Conservation (phyloP, 192 early-diverging fungal genomes). For the Podila epicladia region DNA sequence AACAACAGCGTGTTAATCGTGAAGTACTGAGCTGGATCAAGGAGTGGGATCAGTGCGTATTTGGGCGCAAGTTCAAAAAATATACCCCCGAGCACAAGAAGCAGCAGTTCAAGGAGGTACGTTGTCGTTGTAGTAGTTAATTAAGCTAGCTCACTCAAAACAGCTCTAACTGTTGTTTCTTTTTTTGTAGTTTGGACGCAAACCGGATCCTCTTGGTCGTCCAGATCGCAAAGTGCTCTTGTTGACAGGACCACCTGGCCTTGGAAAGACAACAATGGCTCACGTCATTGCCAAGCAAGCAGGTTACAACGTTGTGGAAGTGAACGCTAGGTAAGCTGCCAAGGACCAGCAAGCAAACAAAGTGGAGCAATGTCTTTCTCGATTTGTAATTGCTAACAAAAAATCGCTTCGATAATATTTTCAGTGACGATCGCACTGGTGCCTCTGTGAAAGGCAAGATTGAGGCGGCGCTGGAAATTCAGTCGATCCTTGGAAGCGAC, state of each 20-base stretch:
- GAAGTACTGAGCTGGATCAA: constrained; percentile 95
- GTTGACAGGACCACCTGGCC: constrained; percentile 90
- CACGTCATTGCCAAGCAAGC: constrained; percentile 91
- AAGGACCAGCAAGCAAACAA: too few species aligned
- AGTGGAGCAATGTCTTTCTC: constrained; percentile 14
- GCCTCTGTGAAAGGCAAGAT: constrained; percentile 77
- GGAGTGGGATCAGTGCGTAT: constrained; percentile 97
- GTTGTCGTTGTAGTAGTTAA: background rate
- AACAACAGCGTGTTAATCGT: constrained; percentile 75
- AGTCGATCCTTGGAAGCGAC: constrained; percentile 68
- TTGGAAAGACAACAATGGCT: constrained; percentile 97
- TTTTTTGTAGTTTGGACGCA: constrained; percentile 16
- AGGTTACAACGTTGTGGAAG: constrained; percentile 91
- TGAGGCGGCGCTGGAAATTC: constrained; percentile 79
- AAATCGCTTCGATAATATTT: constrained; percentile 3
- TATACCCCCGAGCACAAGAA: constrained; percentile 45
- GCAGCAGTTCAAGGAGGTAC: constrained; percentile 38
- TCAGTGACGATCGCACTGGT: constrained; percentile 93
- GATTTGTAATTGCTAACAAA: constrained; percentile 9
- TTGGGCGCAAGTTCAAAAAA: constrained; percentile 59
- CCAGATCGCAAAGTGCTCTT: constrained; percentile 65
- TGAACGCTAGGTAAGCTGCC: constrained; percentile 80
- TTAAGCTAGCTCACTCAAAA: background rate
- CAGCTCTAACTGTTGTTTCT: background rate
- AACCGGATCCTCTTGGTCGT: constrained; percentile 40